Base-by-base conservation (phyloP, 179 eudicot species). In the Dionaea muscipula region DNA sequence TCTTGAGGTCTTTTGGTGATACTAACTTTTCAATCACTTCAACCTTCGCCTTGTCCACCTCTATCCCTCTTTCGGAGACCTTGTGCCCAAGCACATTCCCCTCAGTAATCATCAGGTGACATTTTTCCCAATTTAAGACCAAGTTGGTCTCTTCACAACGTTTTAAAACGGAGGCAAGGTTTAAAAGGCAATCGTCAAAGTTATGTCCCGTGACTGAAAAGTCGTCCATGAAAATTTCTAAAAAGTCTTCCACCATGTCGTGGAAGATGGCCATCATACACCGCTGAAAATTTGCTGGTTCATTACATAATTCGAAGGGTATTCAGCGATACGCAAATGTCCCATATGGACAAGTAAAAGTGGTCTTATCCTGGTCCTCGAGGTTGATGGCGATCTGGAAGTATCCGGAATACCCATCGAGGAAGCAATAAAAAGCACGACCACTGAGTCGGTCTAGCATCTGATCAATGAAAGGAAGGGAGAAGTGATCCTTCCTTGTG, bases 221-320 rank as follows among this genome's bases (percentile, higher is more conserved):
- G 28, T 53, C 57, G 17, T 53, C 57, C 57, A 17, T 33, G 43
- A 53, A 28, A 3, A 53, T 41, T 14, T 53, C 57, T 4, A 53
- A 0, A 31, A 14, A 31, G n/a, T 35, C 11, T 38, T 33, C 57
- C 40, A 53, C 43, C 41, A 53, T 17, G 43, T 53, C 1, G 4
- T 0, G 14, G 17, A 31, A 53, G 2, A 53, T 27, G 13, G 41
- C 41, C 24, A 31, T 53, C 57, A 53, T 53, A 13, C 57, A 53
- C 16, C 21, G 28, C 31, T 53, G 39, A 22, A 33, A 33, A n/a
- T 41, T 53, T 41, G 13, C 22, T 0, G 43, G 57, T 28, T 41
- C 4, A 35, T 35, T 53, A 15, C 57, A 53, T 8, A 53, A 35
- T 10, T 33, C 33, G 24, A 51, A 51, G n/a, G 33, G 4, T 33